These are phyloP conservation scores for Podospora pseudoanserina DNA, from an alignment of 495 filamentous ascomycete genomes.

Conservation along the genomic window DNA sequence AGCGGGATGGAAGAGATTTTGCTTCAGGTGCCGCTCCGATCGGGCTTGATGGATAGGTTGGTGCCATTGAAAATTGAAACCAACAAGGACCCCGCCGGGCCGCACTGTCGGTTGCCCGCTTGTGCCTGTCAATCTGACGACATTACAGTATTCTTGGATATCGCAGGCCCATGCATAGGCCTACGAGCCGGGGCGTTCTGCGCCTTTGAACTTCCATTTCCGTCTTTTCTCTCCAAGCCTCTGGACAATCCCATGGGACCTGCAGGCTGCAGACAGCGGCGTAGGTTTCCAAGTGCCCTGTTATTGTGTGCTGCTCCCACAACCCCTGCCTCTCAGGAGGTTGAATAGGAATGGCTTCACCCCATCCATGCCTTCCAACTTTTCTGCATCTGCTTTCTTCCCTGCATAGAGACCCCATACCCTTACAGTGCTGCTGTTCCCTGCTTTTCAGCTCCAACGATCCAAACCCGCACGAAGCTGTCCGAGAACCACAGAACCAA, in stretches of 20 bases:
- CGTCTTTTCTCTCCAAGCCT: not conserved
- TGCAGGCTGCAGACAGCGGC: constrained; percentile 9
- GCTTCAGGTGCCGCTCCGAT: not conserved
- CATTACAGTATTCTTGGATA: not conserved
- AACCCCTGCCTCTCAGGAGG: not conserved
- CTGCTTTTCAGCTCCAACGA: constrained; percentile 3
- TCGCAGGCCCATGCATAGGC: not conserved
- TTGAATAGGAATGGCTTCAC: not conserved
- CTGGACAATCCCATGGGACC: constrained; percentile 2
- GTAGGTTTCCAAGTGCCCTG: constrained; percentile 14
- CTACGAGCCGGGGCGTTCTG: not conserved
- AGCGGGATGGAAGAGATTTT: not conserved
- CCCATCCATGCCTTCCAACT: not conserved
- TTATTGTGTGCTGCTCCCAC: constrained; percentile 2
- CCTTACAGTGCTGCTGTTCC: not conserved
- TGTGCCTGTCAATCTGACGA: constrained; percentile 3
- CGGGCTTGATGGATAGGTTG: not conserved
- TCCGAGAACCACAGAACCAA: not conserved
- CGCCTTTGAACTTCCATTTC: constrained; percentile 14
- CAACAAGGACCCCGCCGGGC: not conserved
- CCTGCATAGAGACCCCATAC: not conserved
- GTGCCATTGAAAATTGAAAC: constrained; percentile 6
- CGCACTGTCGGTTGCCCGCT: not conserved
- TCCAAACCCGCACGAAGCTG: not conserved
- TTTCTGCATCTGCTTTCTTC: not conserved